Evolutionary conservation across 306 rosid genomes (phyloP).

Genomic region (Morella rubra): DNA sequence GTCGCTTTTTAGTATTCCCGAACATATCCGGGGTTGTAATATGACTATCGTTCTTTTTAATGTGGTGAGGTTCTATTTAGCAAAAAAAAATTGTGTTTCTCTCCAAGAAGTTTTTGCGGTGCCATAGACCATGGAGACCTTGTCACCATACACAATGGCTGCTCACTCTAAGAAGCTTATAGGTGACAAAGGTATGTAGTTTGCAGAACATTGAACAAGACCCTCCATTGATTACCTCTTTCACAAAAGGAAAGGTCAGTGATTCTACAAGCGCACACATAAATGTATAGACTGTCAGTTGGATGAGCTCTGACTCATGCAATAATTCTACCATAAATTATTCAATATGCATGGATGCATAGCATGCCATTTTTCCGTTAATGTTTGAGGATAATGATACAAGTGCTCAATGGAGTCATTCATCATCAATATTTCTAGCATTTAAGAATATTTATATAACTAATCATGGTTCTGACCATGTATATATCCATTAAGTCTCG

Average conservation of each 20-base stretch:
- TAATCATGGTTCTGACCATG: too few species aligned
- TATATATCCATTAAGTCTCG: too few species aligned
- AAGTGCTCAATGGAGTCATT: conserved; percentile 6
- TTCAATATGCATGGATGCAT: not conserved
- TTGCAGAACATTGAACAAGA: conserved; percentile 34
- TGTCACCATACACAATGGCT: conserved; percentile 39
- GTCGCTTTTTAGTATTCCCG: too few species aligned
- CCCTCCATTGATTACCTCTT: conserved; percentile 14
- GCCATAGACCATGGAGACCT: conserved; percentile 45
- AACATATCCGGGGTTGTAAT: too few species aligned
- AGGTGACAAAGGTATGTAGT: conserved; percentile 53
- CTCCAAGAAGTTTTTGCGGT: conserved; percentile 47
- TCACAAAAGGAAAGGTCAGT: too few species aligned
- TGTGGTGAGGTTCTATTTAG: too few species aligned
- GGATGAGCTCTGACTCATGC: conserved; percentile 23
- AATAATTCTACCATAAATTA: not conserved
- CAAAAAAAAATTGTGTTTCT: too few species aligned
- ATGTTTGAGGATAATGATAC: conserved; percentile 17
- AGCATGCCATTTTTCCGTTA: not conserved
- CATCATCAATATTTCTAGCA: conserved; percentile 6
- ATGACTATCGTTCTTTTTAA: too few species aligned
- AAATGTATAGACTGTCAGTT: not conserved
- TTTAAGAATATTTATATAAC: too few species aligned
- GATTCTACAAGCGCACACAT: not conserved
- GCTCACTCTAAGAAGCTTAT: conserved; percentile 57